phyloP scores from a whole-genome alignment of 805 yeast species.

The Wickerhamomyces strasburgensis region DNA sequence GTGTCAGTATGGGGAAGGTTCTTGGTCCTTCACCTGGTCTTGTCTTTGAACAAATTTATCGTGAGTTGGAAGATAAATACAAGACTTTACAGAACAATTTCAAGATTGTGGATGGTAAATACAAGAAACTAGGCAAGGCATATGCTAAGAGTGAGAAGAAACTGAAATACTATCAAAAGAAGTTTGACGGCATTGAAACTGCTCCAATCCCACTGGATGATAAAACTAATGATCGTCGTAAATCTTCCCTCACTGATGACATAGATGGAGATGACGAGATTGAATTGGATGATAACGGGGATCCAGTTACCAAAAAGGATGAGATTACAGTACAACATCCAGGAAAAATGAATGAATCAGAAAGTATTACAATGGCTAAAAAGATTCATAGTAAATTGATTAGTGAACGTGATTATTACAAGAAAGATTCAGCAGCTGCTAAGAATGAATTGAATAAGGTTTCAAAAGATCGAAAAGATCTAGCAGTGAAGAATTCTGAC shows the following conservation, averaged over 20 bases:
- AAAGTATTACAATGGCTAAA: not conserved
- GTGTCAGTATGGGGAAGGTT: no score
- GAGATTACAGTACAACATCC: not conserved
- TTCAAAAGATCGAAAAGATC: conserved; percentile 1
- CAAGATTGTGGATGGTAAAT: not conserved
- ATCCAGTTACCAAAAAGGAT: not conserved
- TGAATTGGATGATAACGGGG: not conserved
- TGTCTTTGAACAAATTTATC: not conserved
- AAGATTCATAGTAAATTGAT: not conserved
- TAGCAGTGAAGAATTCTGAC: not conserved
- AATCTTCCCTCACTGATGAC: not conserved
- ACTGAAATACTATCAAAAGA: not conserved
- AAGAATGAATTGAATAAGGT: not conserved
- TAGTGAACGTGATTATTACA: conserved; percentile 5
- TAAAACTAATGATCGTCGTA: not conserved
- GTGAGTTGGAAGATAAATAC: not conserved
- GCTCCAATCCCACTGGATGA: not conserved
- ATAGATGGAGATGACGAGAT: not conserved
- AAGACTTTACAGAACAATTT: not conserved
- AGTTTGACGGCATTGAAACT: not conserved
- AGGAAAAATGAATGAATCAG: not conserved
- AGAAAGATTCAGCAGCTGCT: not conserved
- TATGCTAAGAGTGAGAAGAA: not conserved
- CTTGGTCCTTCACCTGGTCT: not conserved
- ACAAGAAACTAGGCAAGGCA: not conserved